Conservation (phyloP, 257 asterid genomes). For the Cynanchum wilfordii region DNA sequence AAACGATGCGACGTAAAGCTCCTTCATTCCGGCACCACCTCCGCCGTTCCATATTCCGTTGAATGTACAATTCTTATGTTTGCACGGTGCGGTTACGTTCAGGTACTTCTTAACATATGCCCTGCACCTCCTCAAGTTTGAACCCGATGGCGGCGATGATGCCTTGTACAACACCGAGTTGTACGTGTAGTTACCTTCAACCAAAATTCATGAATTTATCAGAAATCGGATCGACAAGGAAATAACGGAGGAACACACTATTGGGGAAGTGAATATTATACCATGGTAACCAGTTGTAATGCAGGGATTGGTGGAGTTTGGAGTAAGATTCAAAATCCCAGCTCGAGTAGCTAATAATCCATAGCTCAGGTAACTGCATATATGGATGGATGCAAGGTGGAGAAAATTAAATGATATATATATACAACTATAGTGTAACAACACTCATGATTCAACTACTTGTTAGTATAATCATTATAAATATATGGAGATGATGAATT, state of each 20-base stretch:
- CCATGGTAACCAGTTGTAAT: conserved; percentile 38
- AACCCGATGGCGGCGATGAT: conserved; percentile 33
- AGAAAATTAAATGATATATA: too few species aligned
- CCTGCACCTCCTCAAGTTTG: conserved; percentile 29
- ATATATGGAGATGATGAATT: not conserved
- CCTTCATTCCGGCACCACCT: conserved; percentile 44
- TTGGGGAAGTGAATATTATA: not conserved
- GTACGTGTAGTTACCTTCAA: conserved; percentile 35
- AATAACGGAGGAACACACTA: too few species aligned
- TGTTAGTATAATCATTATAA: too few species aligned
- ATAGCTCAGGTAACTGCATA: conserved; percentile 42
- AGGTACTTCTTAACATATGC: conserved; percentile 18
- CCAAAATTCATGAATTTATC: too few species aligned
- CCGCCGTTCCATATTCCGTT: conserved; percentile 61
- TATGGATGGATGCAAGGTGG: too few species aligned
- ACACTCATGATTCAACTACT: too few species aligned
- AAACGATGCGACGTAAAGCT: conserved; percentile 36
- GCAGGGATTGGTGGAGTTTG: conserved; percentile 40
- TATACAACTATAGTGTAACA: too few species aligned
- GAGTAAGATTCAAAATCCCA: conserved; percentile 29
- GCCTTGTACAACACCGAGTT: conserved; percentile 29
- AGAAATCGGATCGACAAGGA: too few species aligned
- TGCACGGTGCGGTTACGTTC: conserved; percentile 24
- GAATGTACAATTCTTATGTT: conserved; percentile 37
- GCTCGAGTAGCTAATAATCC: conserved; percentile 52